Base-by-base conservation (phyloP, 768 basidiomycete species). In the Boletus fagicola region DNA sequence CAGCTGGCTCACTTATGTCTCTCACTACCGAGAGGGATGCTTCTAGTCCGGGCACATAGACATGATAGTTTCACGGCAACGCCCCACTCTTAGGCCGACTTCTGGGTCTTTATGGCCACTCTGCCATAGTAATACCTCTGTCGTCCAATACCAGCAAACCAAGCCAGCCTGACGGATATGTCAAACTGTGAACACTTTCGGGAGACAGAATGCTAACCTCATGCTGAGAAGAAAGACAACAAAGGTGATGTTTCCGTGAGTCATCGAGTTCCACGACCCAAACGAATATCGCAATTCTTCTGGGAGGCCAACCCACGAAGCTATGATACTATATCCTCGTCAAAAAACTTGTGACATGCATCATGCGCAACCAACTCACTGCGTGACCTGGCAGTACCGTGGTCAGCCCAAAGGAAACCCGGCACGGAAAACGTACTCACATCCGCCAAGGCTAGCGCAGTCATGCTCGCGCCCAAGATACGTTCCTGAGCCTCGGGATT, bases 211-310 rank as follows among this genome's bases (percentile, higher is more conserved):
- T 13, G 2, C 55, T 59, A 66, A 88, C 88, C 88, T 80, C 61
- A 78, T 77, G 40, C 75, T 48, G 52, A 86, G 77, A 38, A 92
- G 75, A 26, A 84, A 71, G 31, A 85, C 51, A 24, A 82, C 80
- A 56, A 84, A 74, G 4, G 87, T 84, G 65, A 90, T 85, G 64
- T 91, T 92, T 35, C 89, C 90, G 62, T 91, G 89, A 0, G 84
- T 87, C 77, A 82, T 86, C 28, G 77, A 66, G 69, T 90, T 91
- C 90, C 89, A 92, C 15, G 66, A 63, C 9, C 67, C 68, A 36
- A 81, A 74, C 28, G 76, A 72, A 57, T 77, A 84, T 48, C 77
- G 78, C 59, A 88, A 69, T 28, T 80, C 74, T 35, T 71, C 62
- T 0, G 90, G 90, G 30, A 90, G 78, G 9, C 80, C 80, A 39